These are phyloP conservation scores for Posidonia oceanica DNA, from an alignment of 116 monocot genomes.

Conservation along the genomic window DNA sequence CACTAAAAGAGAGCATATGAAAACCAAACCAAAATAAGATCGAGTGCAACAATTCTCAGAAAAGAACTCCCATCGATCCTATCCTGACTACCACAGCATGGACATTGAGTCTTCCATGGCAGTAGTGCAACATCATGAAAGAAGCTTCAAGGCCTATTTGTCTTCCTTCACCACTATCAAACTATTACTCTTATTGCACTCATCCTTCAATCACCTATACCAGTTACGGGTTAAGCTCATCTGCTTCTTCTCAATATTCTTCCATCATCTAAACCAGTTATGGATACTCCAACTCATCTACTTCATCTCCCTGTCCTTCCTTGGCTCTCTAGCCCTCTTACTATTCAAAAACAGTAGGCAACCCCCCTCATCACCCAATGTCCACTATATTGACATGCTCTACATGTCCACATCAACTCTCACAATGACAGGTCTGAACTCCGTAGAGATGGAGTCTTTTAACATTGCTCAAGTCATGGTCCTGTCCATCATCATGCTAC, in stretches of 20 bases:
- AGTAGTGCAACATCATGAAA: not conserved
- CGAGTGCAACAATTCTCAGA: not conserved
- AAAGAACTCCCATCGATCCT: not conserved
- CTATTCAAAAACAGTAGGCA: not conserved
- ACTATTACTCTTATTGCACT: not conserved
- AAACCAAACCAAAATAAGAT: too few species aligned
- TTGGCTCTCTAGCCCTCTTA: slow-evolving; percentile 24
- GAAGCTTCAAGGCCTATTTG: not conserved
- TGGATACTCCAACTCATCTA: slow-evolving; percentile 28
- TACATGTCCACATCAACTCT: slow-evolving; percentile 14
- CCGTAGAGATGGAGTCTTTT: slow-evolving; percentile 43
- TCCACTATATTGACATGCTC: slow-evolving; percentile 12
- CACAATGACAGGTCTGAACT: slow-evolving; percentile 21
- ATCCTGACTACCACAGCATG: not conserved
- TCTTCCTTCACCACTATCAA: not conserved
- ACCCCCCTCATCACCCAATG: not conserved
- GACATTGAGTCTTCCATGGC: not conserved
- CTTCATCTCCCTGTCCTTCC: slow-evolving; percentile 18
- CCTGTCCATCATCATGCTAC: slow-evolving; percentile 40
- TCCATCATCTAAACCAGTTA: not conserved
- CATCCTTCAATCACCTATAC: not conserved
- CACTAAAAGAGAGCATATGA: too few species aligned
- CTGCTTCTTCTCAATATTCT: not conserved
- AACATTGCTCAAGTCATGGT: slow-evolving; percentile 39
- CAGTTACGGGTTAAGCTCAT: too few species aligned